These are phyloP conservation scores for Dunaliella primolecta DNA, from an alignment of 139 green algal genomes.

Conservation along the genomic window DNA sequence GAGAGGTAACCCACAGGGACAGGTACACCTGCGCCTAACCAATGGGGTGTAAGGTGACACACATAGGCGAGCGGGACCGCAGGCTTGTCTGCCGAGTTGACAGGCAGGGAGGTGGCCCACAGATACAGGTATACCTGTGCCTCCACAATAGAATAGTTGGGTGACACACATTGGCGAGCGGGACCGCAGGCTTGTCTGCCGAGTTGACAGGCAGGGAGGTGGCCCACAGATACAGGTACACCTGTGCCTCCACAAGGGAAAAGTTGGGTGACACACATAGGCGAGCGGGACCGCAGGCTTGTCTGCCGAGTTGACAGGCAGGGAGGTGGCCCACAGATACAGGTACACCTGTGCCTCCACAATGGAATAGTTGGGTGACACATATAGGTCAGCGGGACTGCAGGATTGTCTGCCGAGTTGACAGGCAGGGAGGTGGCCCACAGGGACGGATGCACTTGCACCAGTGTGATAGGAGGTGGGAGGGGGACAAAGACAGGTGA, in stretches of 20 bases:
- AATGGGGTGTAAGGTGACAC: background rate
- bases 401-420: slow-evolving; percentile 27
- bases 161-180: background rate
- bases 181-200: slow-evolving; percentile 18
- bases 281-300: slow-evolving; percentile 7
- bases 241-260: background rate
- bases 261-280: background rate
- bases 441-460: too few relatives aligned
- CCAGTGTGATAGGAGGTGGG: too few relatives aligned
- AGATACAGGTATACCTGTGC: slow-evolving; percentile 20
- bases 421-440: slow-evolving; percentile 39
- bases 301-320: slow-evolving; percentile 43
- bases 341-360: slow-evolving; percentile 13
- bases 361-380: background rate
- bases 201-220: slow-evolving; percentile 40
- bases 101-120: slow-evolving; percentile 32
- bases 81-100: slow-evolving; percentile 37
- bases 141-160: background rate
- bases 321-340: slow-evolving; percentile 24
- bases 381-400: background rate
- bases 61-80: background rate
- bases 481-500: too few relatives aligned
- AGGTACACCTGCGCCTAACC: slow-evolving; percentile 13
- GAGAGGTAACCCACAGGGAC: slow-evolving; percentile 23
- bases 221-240: slow-evolving; percentile 30